Base-by-base conservation (phyloP, 331 rosid species). In the Phaseolus coccineus region DNA sequence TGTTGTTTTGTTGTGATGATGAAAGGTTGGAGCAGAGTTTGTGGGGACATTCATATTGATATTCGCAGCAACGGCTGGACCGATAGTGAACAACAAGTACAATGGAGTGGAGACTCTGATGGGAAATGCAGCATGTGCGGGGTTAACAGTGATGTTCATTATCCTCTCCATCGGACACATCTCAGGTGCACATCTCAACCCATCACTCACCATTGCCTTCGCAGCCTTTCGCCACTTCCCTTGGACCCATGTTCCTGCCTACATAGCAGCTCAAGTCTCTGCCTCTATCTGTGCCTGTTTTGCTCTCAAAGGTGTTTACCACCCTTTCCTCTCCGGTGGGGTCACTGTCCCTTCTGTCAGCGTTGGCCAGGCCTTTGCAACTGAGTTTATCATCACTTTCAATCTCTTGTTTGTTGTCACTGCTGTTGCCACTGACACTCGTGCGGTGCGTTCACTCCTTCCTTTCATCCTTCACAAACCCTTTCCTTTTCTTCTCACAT, bases 371-470 rank as follows among this genome's bases (percentile, higher is more conserved):
- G 97, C 97, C 19, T 95, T 95, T 28, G 97, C 91, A 0, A 88
- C 94, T 0, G 99, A 95, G 87, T 91, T 95, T 64, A 66, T 95
- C 0, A 95, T 93, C 87, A 89, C 99, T 22, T 95, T 95, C 11
- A 91, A 51, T 79, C 99, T 95, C 87, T n/a, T 95, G 78, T 95
- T 95, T 62, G 99, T 95, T 1, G 97, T 93, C 80, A 95, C 97
- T 33, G 97, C 99, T 12, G 99, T 95, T 16, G 99, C 99, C 12
- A 95, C 97, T 28, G 99, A 95, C 58, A 90, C 97, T 5, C 97
- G 99, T 1, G 98, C 98, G 55, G 97, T 93, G 68, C 0, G 80
- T 69, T 27, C 0, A 0, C 0, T 5, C 42, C 1, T 39, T 42
- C 13, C 4, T 12, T 37, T 58, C 14, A 16, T 13, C 10, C 25